Conservation (phyloP, 2,329 filamentous ascomycete species). For the Colletotrichum australisinense region DNA sequence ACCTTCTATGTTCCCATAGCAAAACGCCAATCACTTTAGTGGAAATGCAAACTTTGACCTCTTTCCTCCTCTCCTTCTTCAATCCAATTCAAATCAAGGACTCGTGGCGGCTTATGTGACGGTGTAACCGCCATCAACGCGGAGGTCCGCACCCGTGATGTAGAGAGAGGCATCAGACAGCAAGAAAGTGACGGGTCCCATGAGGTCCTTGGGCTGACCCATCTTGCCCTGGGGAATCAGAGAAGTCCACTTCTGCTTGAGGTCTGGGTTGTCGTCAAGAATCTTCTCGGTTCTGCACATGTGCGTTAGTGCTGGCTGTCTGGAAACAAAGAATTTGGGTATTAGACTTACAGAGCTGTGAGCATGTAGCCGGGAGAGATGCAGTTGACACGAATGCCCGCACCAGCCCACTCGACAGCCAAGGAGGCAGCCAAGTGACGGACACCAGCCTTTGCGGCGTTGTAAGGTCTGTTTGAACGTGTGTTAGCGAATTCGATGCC, state of each 20-base stretch:
- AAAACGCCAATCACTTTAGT: not conserved
- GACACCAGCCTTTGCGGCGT: slow-evolving; percentile 92
- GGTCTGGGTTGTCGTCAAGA: slow-evolving; percentile 89
- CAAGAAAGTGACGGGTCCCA: slow-evolving; percentile 91
- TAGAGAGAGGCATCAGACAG: slow-evolving; percentile 83
- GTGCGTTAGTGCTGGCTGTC: not conserved
- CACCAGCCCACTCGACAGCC: slow-evolving; percentile 92
- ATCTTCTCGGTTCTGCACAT: slow-evolving; percentile 85
- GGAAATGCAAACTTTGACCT: not conserved
- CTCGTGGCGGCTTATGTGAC: slow-evolving; percentile 65
- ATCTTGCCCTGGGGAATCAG: slow-evolving; percentile 94
- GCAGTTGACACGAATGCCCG: slow-evolving; percentile 92
- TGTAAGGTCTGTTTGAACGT: slow-evolving; percentile 73
- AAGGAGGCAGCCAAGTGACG: slow-evolving; percentile 88
- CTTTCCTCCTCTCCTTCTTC: not conserved
- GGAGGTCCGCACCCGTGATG: slow-evolving; percentile 78
- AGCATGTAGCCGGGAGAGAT: slow-evolving; percentile 98
- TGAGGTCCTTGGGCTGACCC: slow-evolving; percentile 90
- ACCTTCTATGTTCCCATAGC: not conserved
- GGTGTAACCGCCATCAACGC: slow-evolving; percentile 92
- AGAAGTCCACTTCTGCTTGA: slow-evolving; percentile 90
- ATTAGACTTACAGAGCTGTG: slow-evolving; percentile 80
- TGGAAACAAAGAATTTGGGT: not conserved
- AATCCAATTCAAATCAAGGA: not conserved
- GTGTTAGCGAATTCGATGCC: not conserved